Base-by-base conservation (phyloP, 1,284 basidiomycete genomes). In the Tilletia indica region DNA sequence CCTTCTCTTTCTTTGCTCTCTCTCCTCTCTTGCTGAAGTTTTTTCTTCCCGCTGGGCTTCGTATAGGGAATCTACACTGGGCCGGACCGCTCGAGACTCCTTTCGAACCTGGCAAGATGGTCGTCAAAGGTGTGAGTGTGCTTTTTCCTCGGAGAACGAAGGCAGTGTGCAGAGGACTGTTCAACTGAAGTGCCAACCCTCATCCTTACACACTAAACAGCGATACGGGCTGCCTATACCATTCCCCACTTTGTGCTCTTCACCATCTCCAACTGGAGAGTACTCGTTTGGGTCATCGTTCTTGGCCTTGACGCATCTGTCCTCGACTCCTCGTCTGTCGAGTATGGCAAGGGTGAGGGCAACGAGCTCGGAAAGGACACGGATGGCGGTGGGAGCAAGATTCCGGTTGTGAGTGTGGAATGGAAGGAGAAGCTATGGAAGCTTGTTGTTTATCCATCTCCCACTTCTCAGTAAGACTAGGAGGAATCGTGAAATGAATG, bases 201-300 rank as follows among this genome's bases (percentile, higher is more conserved):
- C 31, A 19, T 21, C 38, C n/a, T 48, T n/a, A n/a, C n/a, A n/a
- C n/a, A n/a, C 4, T 21, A 5, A 4, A 38, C 68, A 70, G 68
- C 14, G 58, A 58, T 25, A 51, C 71, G 3, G 71, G 71, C 11
- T 72, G 70, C 58, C 61, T 72, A 14, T 72, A 72, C 58, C 71
- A 72, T 39, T 69, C 71, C n/a, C 71, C 9, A 69, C 71, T 21
- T 70, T 58, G n/a, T 58, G 45, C 34, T 31, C 45, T 12, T 21
- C 31, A 12, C 4, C 49, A 16, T 19, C 49, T 5, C 6, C 49
- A 16, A 39, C 38, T n/a, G 61, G 61, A 8, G 19, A 34, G 14
- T 38, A 64, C 61, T 64, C 61, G 12, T 42, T 64, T 5, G 36
- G 38, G 6, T 39, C 36, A 3, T 64, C 61, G 11, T 25, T 36